Evolutionary conservation across 306 rosid species (phyloP).

Genomic region (Sicyos baderoa): DNA sequence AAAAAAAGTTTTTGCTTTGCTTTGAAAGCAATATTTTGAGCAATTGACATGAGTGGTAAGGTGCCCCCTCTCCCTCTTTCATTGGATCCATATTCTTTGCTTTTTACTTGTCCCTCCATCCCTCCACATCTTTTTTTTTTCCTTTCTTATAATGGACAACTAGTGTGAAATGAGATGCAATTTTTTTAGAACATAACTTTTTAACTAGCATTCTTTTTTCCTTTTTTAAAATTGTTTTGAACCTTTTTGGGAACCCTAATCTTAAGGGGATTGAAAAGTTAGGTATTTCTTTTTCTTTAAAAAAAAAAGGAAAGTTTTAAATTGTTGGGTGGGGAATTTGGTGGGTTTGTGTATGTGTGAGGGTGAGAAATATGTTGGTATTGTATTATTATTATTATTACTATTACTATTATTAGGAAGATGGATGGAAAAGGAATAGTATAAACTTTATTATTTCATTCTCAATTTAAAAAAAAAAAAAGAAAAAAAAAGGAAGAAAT

Average conservation of each 20-base stretch:
- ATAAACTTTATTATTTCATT: not conserved
- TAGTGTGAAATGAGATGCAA: not conserved
- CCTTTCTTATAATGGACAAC: not conserved
- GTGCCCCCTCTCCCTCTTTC: not conserved
- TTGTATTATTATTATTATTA: too few relatives aligned
- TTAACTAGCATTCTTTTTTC: not conserved
- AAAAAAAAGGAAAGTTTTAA: too few relatives aligned
- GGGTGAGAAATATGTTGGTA: too few relatives aligned
- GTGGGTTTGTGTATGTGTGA: too few relatives aligned
- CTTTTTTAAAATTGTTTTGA: not conserved
- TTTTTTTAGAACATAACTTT: not conserved
- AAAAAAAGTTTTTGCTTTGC: not conserved
- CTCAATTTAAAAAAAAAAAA: not conserved
- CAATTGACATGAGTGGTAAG: not conserved
- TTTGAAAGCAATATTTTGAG: too few relatives aligned
- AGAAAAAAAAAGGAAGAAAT: too few relatives aligned
- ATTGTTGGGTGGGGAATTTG: too few relatives aligned
- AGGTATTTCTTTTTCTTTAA: too few relatives aligned
- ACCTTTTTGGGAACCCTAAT: not conserved
- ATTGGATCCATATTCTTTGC: slow-evolving; percentile 13
- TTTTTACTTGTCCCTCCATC: not conserved
- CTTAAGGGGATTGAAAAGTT: too few relatives aligned
- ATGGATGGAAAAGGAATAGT: too few relatives aligned
- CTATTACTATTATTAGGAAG: too few relatives aligned
- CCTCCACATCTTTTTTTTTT: not conserved